Evolutionary conservation across 1,284 basidiomycete species (phyloP), one percentile per base, ranked within the genome.

Genomic region (Moesziomyces globuligerus): DNA sequence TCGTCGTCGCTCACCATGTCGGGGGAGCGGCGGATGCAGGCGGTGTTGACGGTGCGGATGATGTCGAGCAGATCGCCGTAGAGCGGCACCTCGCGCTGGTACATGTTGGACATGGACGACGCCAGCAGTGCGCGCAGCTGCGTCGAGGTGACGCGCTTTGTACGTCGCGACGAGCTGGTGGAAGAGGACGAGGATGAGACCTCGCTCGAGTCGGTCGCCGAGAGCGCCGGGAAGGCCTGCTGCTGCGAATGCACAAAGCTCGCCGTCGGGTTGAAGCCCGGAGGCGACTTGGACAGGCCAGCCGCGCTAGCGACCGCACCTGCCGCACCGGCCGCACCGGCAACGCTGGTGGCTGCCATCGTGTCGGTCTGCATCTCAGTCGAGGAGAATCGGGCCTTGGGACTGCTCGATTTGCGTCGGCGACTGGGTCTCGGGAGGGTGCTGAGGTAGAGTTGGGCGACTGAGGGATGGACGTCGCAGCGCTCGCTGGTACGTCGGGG

Each of bases 1-100:
- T 72, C 70, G 7, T 61, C 65, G 32, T 83, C 83, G 78, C 65
- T 20, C 23, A 58, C 29, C 13, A 18, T 13, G 8, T 21, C 36
- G 9, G 25, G 40, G 13, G 36, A 15, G 54, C 24, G 23, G 18
- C 59, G 46, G 6, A 72, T 70, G n/a, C 75, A 46, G 17, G 70
- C 32, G 17, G 66, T 68, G 65, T 85, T 85, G 54, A 84, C 78
- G 25, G 81, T 76, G 34, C 81, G 72, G 21, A 84, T 83, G n/a
- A 85, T 78, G 44, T 79, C 66, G 8, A 85, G 58, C 11, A 85
- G 74, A 41, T 84, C 81, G 11, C 83, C 84, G 45, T 85, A 85
- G 2, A 85, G 78, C 4, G 84, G 84, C 7, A 85, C 84, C 48
- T 85, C 84, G 34, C 64, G 26, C 32, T 76, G 73, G 55, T 84